Conservation (phyloP, 495 filamentous ascomycete genomes). For the Entonaema liquescens region DNA sequence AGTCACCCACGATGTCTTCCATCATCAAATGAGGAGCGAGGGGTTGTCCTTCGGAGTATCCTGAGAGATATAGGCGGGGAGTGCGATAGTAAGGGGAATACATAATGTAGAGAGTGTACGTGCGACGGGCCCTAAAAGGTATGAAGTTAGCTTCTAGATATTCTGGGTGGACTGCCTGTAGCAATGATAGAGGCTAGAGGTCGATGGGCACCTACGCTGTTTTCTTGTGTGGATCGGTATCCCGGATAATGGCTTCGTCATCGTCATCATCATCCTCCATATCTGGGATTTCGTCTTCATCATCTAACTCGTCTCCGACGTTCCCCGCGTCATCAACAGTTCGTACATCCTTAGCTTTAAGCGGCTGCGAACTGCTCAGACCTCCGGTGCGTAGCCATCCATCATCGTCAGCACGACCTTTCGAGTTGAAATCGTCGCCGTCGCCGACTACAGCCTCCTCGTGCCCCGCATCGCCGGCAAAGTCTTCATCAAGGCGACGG, state of each 20-base stretch:
- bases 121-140: slow-evolving; percentile 74
- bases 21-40: slow-evolving; percentile 93
- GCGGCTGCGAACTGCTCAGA: slow-evolving; percentile 73
- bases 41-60: slow-evolving; percentile 85
- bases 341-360: slow-evolving; percentile 78
- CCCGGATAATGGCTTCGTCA: slow-evolving; percentile 94
- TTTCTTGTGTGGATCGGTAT: slow-evolving; percentile 66
- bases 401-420: slow-evolving; percentile 69
- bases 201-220: slow-evolving; percentile 68
- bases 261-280: slow-evolving; percentile 96
- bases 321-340: slow-evolving; percentile 85
- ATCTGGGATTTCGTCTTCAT: slow-evolving; percentile 92
- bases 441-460: slow-evolving; percentile 87
- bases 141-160: slow-evolving; percentile 7
- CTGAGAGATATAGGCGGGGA: slow-evolving; percentile 93
- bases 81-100: slow-evolving; percentile 97
- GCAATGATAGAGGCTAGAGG: neutral
- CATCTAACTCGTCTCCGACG: slow-evolving; percentile 73
- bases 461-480: slow-evolving; percentile 83
- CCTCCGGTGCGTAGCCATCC: slow-evolving; percentile 92
- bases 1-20: slow-evolving; percentile 99
- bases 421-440: slow-evolving; percentile 67
- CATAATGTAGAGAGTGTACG: slow-evolving; percentile 97
- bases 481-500: slow-evolving; percentile 89
- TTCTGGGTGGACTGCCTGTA: neutral